Evolutionary conservation across 2,329 filamentous ascomycete genomes (phyloP), one percentile per base, ranked within the genome.

Genomic region (Meredithiella fracta): DNA sequence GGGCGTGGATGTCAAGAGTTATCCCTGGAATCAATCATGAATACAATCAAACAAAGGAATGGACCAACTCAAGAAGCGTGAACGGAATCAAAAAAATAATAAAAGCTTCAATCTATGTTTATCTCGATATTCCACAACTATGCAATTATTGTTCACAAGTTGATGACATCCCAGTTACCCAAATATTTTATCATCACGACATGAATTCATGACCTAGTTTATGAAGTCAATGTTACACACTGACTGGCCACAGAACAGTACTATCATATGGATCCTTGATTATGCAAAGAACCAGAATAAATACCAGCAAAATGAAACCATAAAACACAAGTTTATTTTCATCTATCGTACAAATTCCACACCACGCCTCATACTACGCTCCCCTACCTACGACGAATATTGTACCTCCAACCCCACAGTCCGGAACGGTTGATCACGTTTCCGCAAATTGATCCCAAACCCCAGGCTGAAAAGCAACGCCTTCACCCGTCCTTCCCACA

Each of bases 401-500:
- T 90, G 86, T 47, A 92, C 73, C 69, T 91, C 86, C 56, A 92
- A 68, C 11, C 86, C 86, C 57, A 92, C 72, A 3, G 79, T 85
- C 60, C 84, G 78, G 64, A 92, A 85, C 40, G 87, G 83, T 64
- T 86, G 83, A 65, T 90, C 85, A 60, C 81, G 73, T 63, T 79
- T 80, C 64, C 80, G 81, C 64, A 92, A 74, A 65, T 94, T 89
- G 56, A 98, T 80, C 53, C 82, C 86, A 57, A 88, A 87, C 8
- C 92, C 92, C 44, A 95, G 75, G 63, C 88, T 94, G 66, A 97
- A 94, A 57, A 98, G 75, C 58, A 98, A 72, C 62, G 94, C 91
- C 71, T 97, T 95, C 59, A 94, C 79, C 55, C 89, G 78, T 1
- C 91, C 90, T 67, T 97, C 91, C 91, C 92, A 98, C 22, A 97